Evolutionary conservation across 2,329 filamentous ascomycete genomes (phyloP).

Genomic region (Xylariaceae sp.): DNA sequence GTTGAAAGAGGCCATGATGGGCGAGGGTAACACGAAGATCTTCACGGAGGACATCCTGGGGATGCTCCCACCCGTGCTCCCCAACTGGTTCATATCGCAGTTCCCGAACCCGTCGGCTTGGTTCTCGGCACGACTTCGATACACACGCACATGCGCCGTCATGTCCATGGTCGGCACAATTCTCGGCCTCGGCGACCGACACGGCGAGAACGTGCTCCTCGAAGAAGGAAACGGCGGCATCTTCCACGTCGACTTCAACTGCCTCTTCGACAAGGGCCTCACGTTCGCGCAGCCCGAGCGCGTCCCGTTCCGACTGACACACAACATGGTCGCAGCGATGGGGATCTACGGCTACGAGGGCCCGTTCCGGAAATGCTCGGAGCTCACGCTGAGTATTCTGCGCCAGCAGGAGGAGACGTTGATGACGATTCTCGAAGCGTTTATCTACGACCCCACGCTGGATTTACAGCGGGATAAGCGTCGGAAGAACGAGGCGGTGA

Average conservation of each 20-base stretch:
- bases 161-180: slow-evolving; percentile 99
- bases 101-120: slow-evolving; percentile 90
- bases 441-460: slow-evolving; percentile 92
- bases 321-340: slow-evolving; percentile 98
- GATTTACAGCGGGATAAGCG: slow-evolving; percentile 76
- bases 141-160: slow-evolving; percentile 89
- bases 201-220: slow-evolving; percentile 94
- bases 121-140: slow-evolving; percentile 83
- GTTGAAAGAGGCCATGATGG: slow-evolving; percentile 58
- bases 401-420: slow-evolving; percentile 91
- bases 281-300: slow-evolving; percentile 93
- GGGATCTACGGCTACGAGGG: slow-evolving; percentile 91
- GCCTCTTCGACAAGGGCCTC: slow-evolving; percentile 94
- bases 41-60: slow-evolving; percentile 63
- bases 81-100: slow-evolving; percentile 92
- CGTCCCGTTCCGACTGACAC: slow-evolving; percentile 92
- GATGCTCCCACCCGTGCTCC: slow-evolving; percentile 75
- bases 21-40: slow-evolving; percentile 56
- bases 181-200: slow-evolving; percentile 85
- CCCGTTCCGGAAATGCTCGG: slow-evolving; percentile 84
- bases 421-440: slow-evolving; percentile 96
- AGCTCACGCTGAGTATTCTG: slow-evolving; percentile 78
- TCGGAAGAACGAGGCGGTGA: slow-evolving; percentile 45
- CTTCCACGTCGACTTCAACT: slow-evolving; percentile 99
- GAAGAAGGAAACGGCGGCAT: slow-evolving; percentile 91